These are phyloP conservation scores for Candida nitratophila DNA, from an alignment of 805 yeast species.

Conservation along the genomic window DNA sequence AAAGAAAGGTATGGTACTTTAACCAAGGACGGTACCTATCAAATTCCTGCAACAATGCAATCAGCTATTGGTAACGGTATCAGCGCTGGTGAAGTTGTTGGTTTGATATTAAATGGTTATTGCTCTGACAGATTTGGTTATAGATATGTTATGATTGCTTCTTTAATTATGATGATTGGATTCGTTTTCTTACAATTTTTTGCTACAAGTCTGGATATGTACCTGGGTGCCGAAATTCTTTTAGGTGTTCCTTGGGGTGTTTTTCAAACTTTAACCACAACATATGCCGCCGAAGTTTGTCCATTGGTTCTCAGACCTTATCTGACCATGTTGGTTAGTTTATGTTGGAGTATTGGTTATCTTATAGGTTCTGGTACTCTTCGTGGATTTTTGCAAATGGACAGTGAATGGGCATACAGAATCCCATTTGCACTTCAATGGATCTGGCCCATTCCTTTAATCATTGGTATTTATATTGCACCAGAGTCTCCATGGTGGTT, in stretches of 20 bases:
- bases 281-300: constrained; percentile 53
- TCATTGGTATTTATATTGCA: constrained; percentile 34
- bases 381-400: constrained; percentile 12
- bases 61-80: constrained; percentile 29
- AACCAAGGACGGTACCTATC: constrained; percentile 19
- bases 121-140: constrained; percentile 36
- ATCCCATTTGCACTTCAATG: constrained; percentile 56
- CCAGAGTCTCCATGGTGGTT: constrained; percentile 60
- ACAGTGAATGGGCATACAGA: constrained; percentile 33
- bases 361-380: constrained; percentile 46
- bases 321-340: constrained; percentile 41
- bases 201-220: constrained; percentile 30
- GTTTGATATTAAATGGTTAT: constrained; percentile 33
- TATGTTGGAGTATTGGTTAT: constrained; percentile 54
- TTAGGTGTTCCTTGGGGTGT: constrained; percentile 49
- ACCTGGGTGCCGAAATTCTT: constrained; percentile 35
- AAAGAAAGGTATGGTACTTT: constrained; percentile 27
- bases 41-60: constrained; percentile 37
- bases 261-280: constrained; percentile 43
- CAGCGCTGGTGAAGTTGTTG: constrained; percentile 22
- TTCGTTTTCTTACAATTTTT: constrained; percentile 35
- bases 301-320: constrained; percentile 44
- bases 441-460: constrained; percentile 48
- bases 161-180: constrained; percentile 22
- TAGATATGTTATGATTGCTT: constrained; percentile 29